phyloP scores from a whole-genome alignment of 1,139 yeast genomes.

The Kurtzmaniella quercitrusa region DNA sequence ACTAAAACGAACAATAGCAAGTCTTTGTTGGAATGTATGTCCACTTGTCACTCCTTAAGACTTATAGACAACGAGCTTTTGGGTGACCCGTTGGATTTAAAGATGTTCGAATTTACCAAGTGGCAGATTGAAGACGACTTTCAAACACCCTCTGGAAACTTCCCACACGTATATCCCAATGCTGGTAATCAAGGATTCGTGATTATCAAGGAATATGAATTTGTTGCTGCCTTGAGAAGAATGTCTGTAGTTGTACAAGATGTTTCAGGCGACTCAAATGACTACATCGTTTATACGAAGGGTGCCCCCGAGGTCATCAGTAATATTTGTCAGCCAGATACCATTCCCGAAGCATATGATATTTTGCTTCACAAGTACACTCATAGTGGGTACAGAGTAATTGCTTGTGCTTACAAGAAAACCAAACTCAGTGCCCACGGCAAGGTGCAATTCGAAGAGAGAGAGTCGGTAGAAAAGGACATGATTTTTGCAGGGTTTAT shows the following conservation, averaged over 20 bases:
- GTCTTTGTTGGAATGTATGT: conserved; percentile 50
- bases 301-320: conserved; percentile 98
- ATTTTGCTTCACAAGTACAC: conserved; percentile 78
- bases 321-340: conserved; percentile 64
- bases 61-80: conserved; percentile 71
- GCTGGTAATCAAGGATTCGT: conserved; percentile 42
- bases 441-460: conserved; percentile 20
- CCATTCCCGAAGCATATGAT: conserved; percentile 73
- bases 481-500: conserved; percentile 82
- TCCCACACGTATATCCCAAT: conserved; percentile 17
- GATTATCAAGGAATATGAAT: conserved; percentile 74
- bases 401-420: conserved; percentile 80
- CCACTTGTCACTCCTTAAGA: conserved; percentile 86
- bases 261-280: conserved; percentile 17
- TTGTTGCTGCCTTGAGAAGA: conserved; percentile 77
- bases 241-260: conserved; percentile 72
- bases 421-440: conserved; percentile 6
- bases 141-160: conserved; percentile 17
- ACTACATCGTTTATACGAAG: conserved; percentile 60
- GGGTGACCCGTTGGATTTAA: conserved; percentile 91
- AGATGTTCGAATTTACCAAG: conserved; percentile 86
- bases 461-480: conserved; percentile 66
- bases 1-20: conserved; percentile 29
- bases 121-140: conserved; percentile 73
- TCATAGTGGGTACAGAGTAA: conserved; percentile 89